Evolutionary conservation across 2,329 filamentous ascomycete genomes (phyloP).

Genomic region (Aspergillus tamarii): DNA sequence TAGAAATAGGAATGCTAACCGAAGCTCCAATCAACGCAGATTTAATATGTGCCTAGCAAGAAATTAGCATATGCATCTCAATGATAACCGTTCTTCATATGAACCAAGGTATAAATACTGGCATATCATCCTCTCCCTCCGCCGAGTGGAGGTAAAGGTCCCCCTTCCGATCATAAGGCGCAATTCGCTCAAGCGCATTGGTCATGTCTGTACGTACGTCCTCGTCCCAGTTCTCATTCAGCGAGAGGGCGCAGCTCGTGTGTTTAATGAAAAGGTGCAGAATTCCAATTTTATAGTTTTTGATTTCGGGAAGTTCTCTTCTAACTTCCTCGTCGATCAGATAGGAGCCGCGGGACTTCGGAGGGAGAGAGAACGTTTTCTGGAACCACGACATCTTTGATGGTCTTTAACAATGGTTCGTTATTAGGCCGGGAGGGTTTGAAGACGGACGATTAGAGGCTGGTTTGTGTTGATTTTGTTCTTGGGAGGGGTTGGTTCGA

Average conservation of each 20-base stretch:
- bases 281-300: constrained; percentile 79
- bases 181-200: constrained; percentile 88
- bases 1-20: constrained; percentile 85
- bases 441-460: too few relatives aligned
- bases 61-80: neutral
- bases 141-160: constrained; percentile 82
- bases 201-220: constrained; percentile 94
- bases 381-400: constrained; percentile 77
- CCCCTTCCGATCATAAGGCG: constrained; percentile 76
- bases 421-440: too few relatives aligned
- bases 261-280: constrained; percentile 94
- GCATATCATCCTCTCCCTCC: constrained; percentile 93
- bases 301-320: constrained; percentile 75
- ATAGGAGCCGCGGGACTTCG: constrained; percentile 80
- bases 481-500: too few relatives aligned
- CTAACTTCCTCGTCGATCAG: constrained; percentile 80
- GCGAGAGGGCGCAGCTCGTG: constrained; percentile 83
- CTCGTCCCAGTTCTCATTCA: constrained; percentile 89
- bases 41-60: constrained; percentile 82
- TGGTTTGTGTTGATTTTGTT: too few relatives aligned
- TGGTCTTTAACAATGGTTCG: too few relatives aligned
- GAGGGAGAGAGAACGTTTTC: constrained; percentile 78
- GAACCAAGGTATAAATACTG: constrained; percentile 70
- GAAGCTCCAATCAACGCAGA: constrained; percentile 85
- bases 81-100: too few relatives aligned